Base-by-base conservation (phyloP, 2,329 filamentous ascomycete genomes). In the Dryadomyces sulphureus region DNA sequence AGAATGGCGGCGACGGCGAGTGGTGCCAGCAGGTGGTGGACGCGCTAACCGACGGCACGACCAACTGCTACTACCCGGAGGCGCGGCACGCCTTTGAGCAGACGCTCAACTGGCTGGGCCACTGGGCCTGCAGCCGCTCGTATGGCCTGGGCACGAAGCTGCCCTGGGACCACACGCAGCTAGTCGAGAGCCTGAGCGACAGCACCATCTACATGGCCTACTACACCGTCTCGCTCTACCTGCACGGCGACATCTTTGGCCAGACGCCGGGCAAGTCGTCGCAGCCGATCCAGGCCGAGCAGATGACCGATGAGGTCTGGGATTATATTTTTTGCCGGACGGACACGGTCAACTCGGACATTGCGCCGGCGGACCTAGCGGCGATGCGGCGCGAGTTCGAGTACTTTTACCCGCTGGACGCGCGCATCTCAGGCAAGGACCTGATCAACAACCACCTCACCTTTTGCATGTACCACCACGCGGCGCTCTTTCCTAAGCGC, bases 291-390 rank as follows among this genome's bases (percentile, higher is more conserved):
- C 75, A 72, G 38, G 69, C 87, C 1, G 85, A 92, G 48, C 87
- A 95, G 64, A 89, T 96, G 82, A 87, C 75, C 8, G 89, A 95
- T 54, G 87, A 93, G 55, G 85, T 94, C 41, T 98, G 89, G 88
- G 90, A 98, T 64, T 95, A 94, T 60, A 68, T 96, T 54, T 95
- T 96, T 67, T 81, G 77, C 59, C 79, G 86, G 47, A 77, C 79
- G 17, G 80, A 87, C 42, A 63, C 81, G 46, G 73, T 70, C 50
- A 75, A 89, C 24, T 77, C 81, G 49, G 80, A 80, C 35, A 93
- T 95, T 49, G 70, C 79, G 49, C 77, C 81, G 44, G 45, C 38
- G 12, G 50, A 52, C 38, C 72, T 98, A 39, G 76, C 85, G 58
- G 74, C 76, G 36, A 83, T 98, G 83, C 77, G 88, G 50, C 77